Evolutionary conservation across 805 yeast genomes (phyloP), one percentile per base, ranked within the genome.

Genomic region (Saccharomyces jurei): DNA sequence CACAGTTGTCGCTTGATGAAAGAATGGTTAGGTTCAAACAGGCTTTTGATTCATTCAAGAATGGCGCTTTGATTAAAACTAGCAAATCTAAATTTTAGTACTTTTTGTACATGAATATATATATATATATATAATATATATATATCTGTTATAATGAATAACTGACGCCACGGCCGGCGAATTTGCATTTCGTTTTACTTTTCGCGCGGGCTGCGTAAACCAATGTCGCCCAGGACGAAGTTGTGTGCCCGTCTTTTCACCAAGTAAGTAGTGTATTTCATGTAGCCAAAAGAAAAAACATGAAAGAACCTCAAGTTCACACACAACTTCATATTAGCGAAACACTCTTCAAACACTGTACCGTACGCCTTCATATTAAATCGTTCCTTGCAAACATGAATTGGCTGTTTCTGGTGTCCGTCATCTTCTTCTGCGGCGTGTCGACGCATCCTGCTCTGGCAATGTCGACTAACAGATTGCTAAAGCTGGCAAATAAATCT

Each of bases 401-500:
- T 46, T 26, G 49, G 30, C 49, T 28, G 30, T 26, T 46, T 46
- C n/a, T 46, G 49, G 30, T 46, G 22, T 28, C 30, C 21, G 11
- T 26, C n/a, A 9, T 28, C 9, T 28, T 46, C 49, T 28, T 46
- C 32, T 46, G 49, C 29, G 30, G 49, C 30, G 49, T n/a, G 44
- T 36, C 44, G 6, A 17, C 44, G 6, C 55, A 32, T 22, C 57
- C 9, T 59, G 58, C 44, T 30, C 22, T 51, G 30, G 65, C 65
- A 30, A 52, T 63, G 22, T 55, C 63, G 8, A 60, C 63, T 46
- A 56, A 55, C 14, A 61, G 62, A 46, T 57, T 74, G 32, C 63
- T 66, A 26, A 58, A 63, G 41, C 62, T 63, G 21, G 60, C 67
- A 36, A 50, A 60, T 22, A 65, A 64, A 46, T 58, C 67, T n/a